phyloP scores from a whole-genome alignment of 1,139 yeast species.

The Hanseniaspora uvarum region DNA sequence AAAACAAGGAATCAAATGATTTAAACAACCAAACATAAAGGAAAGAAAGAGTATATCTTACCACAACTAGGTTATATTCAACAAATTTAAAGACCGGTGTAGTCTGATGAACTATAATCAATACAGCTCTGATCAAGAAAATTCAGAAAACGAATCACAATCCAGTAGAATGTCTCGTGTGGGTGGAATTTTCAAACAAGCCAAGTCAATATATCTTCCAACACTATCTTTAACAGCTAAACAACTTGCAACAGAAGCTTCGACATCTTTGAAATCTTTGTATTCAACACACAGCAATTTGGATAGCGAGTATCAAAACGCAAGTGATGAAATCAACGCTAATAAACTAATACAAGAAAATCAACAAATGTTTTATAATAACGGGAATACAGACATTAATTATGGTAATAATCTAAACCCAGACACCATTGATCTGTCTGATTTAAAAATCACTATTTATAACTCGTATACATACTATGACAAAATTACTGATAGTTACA shows the following conservation, averaged over 20 bases:
- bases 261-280: slow-evolving; percentile 25
- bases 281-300: slow-evolving; percentile 17
- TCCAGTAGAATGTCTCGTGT: background rate
- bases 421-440: slow-evolving; percentile 19
- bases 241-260: slow-evolving; percentile 42
- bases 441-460: slow-evolving; percentile 39
- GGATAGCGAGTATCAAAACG: background rate
- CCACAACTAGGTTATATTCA: no score
- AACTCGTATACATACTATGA: slow-evolving; percentile 52
- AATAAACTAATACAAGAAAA: slow-evolving; percentile 13
- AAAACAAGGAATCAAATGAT: background rate
- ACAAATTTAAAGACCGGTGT: background rate
- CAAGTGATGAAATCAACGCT: slow-evolving; percentile 7
- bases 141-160: background rate
- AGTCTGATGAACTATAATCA: slow-evolving; percentile 3
- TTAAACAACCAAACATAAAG: background rate
- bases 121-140: background rate
- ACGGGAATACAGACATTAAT: slow-evolving; percentile 18
- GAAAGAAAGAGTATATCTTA: background rate
- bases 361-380: slow-evolving; percentile 24
- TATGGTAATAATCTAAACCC: slow-evolving; percentile 16
- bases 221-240: slow-evolving; percentile 40
- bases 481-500: slow-evolving; percentile 32
- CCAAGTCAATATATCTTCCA: slow-evolving; percentile 52
- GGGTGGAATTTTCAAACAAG: slow-evolving; percentile 22